Conservation (phyloP, 1,284 basidiomycete genomes). For the Xerocomus cyaneibrunnescens region DNA sequence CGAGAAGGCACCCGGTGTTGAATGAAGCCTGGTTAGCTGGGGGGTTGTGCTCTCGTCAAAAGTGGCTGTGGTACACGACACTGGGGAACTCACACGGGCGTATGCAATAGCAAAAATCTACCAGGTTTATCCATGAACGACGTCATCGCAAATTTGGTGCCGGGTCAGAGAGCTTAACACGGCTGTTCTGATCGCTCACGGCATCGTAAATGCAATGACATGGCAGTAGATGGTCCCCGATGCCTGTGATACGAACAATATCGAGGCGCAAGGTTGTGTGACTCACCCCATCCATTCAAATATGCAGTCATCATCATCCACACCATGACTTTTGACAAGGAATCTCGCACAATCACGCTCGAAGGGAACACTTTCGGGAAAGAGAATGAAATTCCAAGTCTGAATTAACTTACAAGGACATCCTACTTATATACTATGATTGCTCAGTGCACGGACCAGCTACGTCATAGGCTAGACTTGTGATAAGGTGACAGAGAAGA, state of each 20-base stretch:
- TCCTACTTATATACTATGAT: too few relatives aligned
- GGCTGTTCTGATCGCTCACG: not conserved
- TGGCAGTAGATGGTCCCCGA: slow-evolving; percentile 4
- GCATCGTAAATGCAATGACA: not conserved
- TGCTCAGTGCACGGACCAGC: too few relatives aligned
- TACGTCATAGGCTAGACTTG: too few relatives aligned
- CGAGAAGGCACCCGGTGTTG: not conserved
- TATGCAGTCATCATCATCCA: slow-evolving; percentile 16
- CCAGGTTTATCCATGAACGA: not conserved
- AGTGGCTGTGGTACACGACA: slow-evolving; percentile 7
- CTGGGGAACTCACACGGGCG: not conserved
- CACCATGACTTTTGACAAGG: too few relatives aligned
- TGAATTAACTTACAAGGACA: too few relatives aligned
- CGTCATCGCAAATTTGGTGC: not conserved
- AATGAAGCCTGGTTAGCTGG: slow-evolving; percentile 3
- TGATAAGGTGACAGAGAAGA: too few relatives aligned
- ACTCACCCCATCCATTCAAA: slow-evolving; percentile 3
- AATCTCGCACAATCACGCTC: too few relatives aligned
- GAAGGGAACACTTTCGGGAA: too few relatives aligned
- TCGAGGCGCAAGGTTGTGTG: not conserved
- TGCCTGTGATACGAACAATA: slow-evolving; percentile 14
- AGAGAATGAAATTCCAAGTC: too few relatives aligned
- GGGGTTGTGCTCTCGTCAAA: not conserved
- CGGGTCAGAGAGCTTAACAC: not conserved
- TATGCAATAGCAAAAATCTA: too few relatives aligned